Evolutionary conservation across 1,139 yeast species (phyloP), one percentile per base, ranked within the genome.

Genomic region (Saccharomyces hybrid): DNA sequence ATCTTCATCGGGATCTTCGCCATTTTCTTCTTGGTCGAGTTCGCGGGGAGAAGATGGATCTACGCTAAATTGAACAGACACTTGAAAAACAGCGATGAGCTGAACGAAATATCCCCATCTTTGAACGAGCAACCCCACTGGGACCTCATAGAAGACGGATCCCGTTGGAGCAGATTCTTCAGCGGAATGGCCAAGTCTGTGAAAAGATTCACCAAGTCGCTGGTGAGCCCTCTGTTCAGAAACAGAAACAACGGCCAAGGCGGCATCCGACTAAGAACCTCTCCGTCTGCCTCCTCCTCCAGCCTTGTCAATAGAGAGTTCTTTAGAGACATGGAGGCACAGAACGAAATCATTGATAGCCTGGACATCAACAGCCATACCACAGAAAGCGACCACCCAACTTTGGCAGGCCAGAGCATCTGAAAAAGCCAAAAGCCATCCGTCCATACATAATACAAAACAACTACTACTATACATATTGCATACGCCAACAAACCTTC

Each of bases 11-110:
- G 66, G 26, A 70, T 69, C 27, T 62, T 73, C 27, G 57, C 65
- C 24, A 75, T 75, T 16, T 76, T 76, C 42, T 59, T 71, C 48
- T 53, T 69, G 42, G 78, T 75, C 5, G 73, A 69, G 54, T 58
- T 60, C 32, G 64, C 52, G 66, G 63, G 56, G 66, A 78, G 71
- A 50, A 59, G 68, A 27, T 59, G 65, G 62, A 56, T 68, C 49
- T 58, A 58, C 19, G 44, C 44, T 38, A 38, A 38, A 38, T 19
- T 38, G 12, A 38, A 38, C 19, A 38, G n/a, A 11, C 44, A 38
- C 24, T 9, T 38, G 44, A 38, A 38, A 19, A 38, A 38, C 12
- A 16, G 19, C 11, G 24, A 16, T n/a, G 24, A 38, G 21, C 19
- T 38, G 19, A 9, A 19, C 11, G 44, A 38, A 21, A 9, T 38